Base-by-base conservation (phyloP, 140 eudicot genomes). In the Oenanthe javanica region DNA sequence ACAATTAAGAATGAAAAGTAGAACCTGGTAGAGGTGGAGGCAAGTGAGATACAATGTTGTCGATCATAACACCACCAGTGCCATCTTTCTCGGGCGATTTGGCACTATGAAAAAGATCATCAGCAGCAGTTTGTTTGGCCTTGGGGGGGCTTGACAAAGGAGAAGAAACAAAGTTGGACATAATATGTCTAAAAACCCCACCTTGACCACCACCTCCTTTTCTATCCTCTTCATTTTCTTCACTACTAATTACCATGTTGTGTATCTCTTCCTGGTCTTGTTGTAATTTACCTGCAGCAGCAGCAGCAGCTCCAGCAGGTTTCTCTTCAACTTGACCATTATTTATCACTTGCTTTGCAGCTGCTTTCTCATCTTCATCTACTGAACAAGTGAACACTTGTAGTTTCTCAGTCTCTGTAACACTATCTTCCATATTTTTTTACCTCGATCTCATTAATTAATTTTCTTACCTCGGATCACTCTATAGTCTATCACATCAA, bases 21-120 rank as follows among this genome's bases (percentile, higher is more conserved):
- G 54, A 9, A 89, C 92, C 96, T 4, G 85, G 77, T 27, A 86
- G 87, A 42, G 88, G 82, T 23, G 84, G 57, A 45, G 91, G 89
- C 84, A 87, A 73, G 45, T 86, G 71, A 18, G 95, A 85, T 18
- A 85, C 89, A 69, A 86, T 50, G 79, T 78, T 82, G 51, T 85
- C 89, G 18, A 85, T 73, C 23, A 77, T 48, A 42, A 83, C 82
- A 0, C 55, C 57, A n/a, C 70, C 66, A 15, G 3, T 31, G 45
- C 73, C 72, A 14, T 15, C 77, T 51, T 38, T 80, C 25, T 27
- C 82, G 11, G 57, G 50, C 18, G 59, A 64, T 46, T 80, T 77
- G 14, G 21, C 45, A 1, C 46, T 31, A 27, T 67, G 42, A 63
- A 13, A 25, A 55, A 40, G 13, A 14, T 40, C 76, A 64, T 47